Conservation (phyloP, 2,329 filamentous ascomycete species). For the Pseudopithomyces maydicus region DNA sequence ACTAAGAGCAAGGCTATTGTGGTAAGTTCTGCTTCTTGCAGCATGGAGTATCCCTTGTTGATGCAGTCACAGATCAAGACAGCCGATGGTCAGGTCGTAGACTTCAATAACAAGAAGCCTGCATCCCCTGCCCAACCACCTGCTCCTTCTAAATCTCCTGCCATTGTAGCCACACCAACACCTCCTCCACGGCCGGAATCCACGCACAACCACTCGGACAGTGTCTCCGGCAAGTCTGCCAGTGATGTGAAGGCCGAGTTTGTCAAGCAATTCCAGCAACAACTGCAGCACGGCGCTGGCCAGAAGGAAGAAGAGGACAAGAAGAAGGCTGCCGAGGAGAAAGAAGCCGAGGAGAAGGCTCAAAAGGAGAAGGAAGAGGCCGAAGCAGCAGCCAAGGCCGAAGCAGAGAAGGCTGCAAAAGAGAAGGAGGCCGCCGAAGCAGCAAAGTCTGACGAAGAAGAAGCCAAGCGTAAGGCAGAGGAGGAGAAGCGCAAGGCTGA, state of each 20-base stretch:
- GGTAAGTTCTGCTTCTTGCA: background rate
- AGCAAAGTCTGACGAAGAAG: constrained; percentile 36
- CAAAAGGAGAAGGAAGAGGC: constrained; percentile 49
- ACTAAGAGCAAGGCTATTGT: constrained; percentile 75
- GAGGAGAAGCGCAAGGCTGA: constrained; percentile 54
- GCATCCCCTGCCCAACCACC: constrained; percentile 49
- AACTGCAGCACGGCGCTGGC: constrained; percentile 46
- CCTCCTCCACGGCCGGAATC: constrained; percentile 71
- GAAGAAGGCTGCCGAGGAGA: constrained; percentile 51
- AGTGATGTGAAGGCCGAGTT: constrained; percentile 69
- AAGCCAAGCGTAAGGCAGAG: constrained; percentile 49
- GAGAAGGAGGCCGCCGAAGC: constrained; percentile 35
- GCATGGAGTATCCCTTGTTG: background rate
- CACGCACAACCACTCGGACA: constrained; percentile 73
- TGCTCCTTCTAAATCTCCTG: constrained; percentile 61
- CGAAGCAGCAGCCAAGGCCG: constrained; percentile 34
- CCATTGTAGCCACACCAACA: constrained; percentile 70
- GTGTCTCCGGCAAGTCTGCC: constrained; percentile 70
- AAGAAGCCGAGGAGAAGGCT: constrained; percentile 48
- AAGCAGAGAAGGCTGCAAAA: constrained; percentile 31
- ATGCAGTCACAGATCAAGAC: constrained; percentile 67
- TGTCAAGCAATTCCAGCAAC: constrained; percentile 71
- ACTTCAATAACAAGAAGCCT: constrained; percentile 56
- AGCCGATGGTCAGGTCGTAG: constrained; percentile 75
- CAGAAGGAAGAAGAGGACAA: constrained; percentile 65